Percentiles rank a stretch among this genome's conserved stretches.
phyloP scores from a whole-genome alignment of 2,329 filamentous ascomycete species.

The Xylariaceae sp. region DNA sequence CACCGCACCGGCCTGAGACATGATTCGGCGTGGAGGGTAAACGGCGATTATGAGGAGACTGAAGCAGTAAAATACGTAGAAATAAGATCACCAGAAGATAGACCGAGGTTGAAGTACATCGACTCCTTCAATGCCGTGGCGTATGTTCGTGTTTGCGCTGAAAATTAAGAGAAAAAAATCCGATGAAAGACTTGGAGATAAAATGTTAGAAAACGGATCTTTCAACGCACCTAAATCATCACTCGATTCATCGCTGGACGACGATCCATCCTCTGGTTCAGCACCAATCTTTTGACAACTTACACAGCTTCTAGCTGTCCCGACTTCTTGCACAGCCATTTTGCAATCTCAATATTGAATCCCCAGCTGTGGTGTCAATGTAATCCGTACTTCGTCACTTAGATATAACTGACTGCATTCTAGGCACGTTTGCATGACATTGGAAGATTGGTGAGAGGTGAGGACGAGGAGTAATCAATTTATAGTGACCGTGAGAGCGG shows the following conservation, averaged over 20 bases:
- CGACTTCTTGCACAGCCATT: slow-evolving; percentile 22
- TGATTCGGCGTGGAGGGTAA: too few species aligned
- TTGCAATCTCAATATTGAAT: neutral
- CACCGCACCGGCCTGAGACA: too few species aligned
- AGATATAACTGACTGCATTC: too few species aligned
- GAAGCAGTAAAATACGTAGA: too few species aligned
- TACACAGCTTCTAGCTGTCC: slow-evolving; percentile 17
- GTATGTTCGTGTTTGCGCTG: neutral
- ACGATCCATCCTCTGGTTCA: slow-evolving; percentile 17
- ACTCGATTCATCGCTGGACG: neutral
- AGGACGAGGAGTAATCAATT: slow-evolving; percentile 3
- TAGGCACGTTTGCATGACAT: neutral
- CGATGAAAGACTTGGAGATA: neutral
- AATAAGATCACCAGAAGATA: too few species aligned
- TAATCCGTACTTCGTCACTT: too few species aligned
- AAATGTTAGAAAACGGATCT: neutral
- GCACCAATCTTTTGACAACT: slow-evolving; percentile 27
- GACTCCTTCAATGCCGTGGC: too few species aligned
- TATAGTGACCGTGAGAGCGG: slow-evolving; percentile 7
- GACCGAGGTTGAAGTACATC: too few species aligned
- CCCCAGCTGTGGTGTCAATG: too few species aligned
- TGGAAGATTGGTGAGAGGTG: neutral
- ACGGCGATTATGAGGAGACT: too few species aligned
- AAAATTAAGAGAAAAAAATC: neutral
- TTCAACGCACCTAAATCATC: slow-evolving; percentile 9